Conservation (phyloP, 139 green algal genomes). For the Gonium pectorale region DNA sequence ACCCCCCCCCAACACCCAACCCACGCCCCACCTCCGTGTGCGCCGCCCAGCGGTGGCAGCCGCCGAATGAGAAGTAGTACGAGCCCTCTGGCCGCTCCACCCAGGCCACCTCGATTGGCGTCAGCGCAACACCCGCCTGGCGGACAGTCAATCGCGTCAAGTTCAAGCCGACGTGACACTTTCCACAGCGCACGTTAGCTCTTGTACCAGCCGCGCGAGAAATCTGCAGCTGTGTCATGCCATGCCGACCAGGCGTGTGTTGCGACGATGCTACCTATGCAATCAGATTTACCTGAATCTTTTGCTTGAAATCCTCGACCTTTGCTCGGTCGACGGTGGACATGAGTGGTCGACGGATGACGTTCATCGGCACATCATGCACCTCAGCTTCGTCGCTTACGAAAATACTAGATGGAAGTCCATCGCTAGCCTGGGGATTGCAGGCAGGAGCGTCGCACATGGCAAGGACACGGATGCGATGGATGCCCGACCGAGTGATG, state of each 20-base stretch:
- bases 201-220: no score
- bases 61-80: slow-evolving; percentile 65
- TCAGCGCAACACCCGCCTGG: slow-evolving; percentile 51
- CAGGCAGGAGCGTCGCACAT: slow-evolving; percentile 1
- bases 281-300: slow-evolving; percentile 51
- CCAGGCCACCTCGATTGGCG: slow-evolving; percentile 61
- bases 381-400: slow-evolving; percentile 46
- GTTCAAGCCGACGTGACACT: not conserved
- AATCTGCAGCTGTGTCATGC: no score
- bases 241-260: no score
- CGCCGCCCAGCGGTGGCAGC: slow-evolving; percentile 61
- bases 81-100: slow-evolving; percentile 45
- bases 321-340: slow-evolving; percentile 45
- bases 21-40: slow-evolving; percentile 26
- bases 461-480: no score
- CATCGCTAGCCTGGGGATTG: not conserved
- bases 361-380: slow-evolving; percentile 51
- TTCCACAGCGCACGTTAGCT: no score
- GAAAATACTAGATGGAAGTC: slow-evolving; percentile 40
- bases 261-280: no score
- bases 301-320: slow-evolving; percentile 40
- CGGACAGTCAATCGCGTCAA: no score
- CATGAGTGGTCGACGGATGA: slow-evolving; percentile 38
- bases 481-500: no score
- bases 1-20: not conserved